phyloP scores from a whole-genome alignment of 257 asterid genomes.

The Coffea eugenioides region DNA sequence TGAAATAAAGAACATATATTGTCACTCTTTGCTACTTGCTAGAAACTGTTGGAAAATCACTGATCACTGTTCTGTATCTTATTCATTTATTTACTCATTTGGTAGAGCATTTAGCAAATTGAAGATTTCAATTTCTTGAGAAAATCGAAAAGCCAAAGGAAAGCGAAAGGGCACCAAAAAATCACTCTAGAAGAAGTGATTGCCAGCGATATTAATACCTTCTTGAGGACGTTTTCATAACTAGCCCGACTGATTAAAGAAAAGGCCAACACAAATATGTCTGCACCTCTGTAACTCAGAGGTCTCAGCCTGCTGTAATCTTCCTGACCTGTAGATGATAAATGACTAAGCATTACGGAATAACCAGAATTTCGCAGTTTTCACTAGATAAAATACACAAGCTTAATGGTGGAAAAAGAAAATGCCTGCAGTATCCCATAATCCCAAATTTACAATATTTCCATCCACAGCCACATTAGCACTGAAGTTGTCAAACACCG shows the following conservation, averaged over 20 bases:
- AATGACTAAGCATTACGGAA: slow-evolving; percentile 8
- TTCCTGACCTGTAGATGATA: slow-evolving; percentile 45
- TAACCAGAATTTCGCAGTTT: slow-evolving; percentile 1
- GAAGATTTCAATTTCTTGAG: slow-evolving; percentile 1
- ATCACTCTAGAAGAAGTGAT: slow-evolving; percentile 3
- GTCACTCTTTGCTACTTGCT: background rate
- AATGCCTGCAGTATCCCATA: slow-evolving; percentile 95
- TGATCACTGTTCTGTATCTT: background rate
- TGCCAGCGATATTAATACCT: slow-evolving; percentile 37
- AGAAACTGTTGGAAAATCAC: background rate
- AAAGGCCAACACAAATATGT: slow-evolving; percentile 48
- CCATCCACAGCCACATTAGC: slow-evolving; percentile 96
- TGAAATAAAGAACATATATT: background rate
- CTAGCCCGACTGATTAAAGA: slow-evolving; percentile 92
- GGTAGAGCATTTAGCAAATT: background rate
- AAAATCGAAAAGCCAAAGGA: background rate
- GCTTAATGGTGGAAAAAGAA: slow-evolving; percentile 7
- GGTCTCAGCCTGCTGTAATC: background rate
- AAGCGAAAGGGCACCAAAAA: background rate
- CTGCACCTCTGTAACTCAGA: background rate
- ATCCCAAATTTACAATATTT: slow-evolving; percentile 83
- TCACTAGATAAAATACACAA: background rate
- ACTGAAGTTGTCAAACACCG: slow-evolving; percentile 88
- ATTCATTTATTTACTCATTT: background rate
- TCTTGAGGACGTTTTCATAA: slow-evolving; percentile 92